Conservation (phyloP, 164 flowering plant species). For the Chimonanthus salicifolius region DNA sequence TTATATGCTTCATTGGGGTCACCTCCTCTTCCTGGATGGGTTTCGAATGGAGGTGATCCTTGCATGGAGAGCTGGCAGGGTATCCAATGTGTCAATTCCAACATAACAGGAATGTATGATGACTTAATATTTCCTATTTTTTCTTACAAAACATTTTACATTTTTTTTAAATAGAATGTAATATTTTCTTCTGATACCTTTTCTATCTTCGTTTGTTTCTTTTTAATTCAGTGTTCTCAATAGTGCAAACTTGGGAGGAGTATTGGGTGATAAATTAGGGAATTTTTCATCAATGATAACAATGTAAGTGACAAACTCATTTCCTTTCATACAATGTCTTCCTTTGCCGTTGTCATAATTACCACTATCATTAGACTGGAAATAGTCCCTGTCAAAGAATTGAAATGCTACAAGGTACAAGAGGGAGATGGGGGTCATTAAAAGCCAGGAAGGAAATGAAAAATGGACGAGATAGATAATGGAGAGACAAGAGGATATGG, state of each 20-base stretch:
- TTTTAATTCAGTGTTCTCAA: slow-evolving; percentile 46
- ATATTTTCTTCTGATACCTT: neutral
- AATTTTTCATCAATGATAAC: slow-evolving; percentile 56
- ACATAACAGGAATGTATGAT: slow-evolving; percentile 59
- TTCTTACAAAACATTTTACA: neutral
- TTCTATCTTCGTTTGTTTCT: neutral
- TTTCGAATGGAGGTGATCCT: slow-evolving; percentile 74
- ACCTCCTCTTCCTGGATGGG: slow-evolving; percentile 70
- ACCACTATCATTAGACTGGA: too few relatives aligned
- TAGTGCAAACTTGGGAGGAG: slow-evolving; percentile 82
- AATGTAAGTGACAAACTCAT: slow-evolving; percentile 45
- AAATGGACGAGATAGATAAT: too few relatives aligned
- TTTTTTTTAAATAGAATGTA: neutral
- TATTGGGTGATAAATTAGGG: slow-evolving; percentile 54
- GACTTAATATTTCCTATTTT: neutral
- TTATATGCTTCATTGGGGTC: slow-evolving; percentile 48
- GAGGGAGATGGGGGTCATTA: too few relatives aligned
- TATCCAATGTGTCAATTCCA: slow-evolving; percentile 47
- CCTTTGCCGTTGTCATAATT: too few relatives aligned
- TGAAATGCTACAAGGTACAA: too few relatives aligned
- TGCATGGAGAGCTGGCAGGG: slow-evolving; percentile 84
- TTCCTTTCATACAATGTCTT: neutral
- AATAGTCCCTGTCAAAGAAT: too few relatives aligned
- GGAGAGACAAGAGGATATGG: too few relatives aligned
- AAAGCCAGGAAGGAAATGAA: too few relatives aligned